Evolutionary conservation across 2,329 filamentous ascomycete genomes (phyloP).

Genomic region (Clonostachys rosea): DNA sequence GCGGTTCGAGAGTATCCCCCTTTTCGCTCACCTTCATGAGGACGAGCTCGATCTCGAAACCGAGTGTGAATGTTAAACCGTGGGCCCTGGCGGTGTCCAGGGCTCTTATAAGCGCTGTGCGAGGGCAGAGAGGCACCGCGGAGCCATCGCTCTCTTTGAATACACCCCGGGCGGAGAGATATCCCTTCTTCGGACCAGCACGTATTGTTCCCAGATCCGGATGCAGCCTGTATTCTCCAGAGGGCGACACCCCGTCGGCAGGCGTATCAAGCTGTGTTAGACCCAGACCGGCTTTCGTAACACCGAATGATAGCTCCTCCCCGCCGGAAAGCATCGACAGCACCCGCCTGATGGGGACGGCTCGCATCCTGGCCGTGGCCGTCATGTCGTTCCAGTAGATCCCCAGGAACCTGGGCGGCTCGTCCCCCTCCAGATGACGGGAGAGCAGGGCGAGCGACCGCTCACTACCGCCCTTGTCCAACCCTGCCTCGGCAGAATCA

Average conservation of each 20-base stretch:
- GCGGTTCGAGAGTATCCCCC: constrained; percentile 23
- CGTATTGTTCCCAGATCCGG: constrained; percentile 63
- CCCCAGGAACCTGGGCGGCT: constrained; percentile 60
- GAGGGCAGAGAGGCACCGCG: constrained; percentile 55
- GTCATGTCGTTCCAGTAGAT: constrained; percentile 78
- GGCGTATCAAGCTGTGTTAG: constrained; percentile 63
- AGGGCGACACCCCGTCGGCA: constrained; percentile 47
- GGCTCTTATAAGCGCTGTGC: constrained; percentile 54
- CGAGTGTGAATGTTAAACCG: constrained; percentile 58
- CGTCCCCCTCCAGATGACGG: constrained; percentile 35
- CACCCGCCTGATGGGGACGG: constrained; percentile 60
- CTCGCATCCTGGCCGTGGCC: constrained; percentile 59
- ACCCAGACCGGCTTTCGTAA: constrained; percentile 60
- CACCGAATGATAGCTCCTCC: constrained; percentile 45
- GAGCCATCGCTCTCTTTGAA: constrained; percentile 55
- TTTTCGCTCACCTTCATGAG: constrained; percentile 50
- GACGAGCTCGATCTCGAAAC: constrained; percentile 79
- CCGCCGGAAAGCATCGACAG: constrained; percentile 36
- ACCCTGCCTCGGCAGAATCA: not conserved
- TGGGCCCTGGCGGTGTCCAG: constrained; percentile 44
- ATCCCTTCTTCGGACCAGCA: constrained; percentile 50
- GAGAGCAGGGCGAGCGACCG: constrained; percentile 2
- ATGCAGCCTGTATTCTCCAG: constrained; percentile 62
- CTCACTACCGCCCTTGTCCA: not conserved
- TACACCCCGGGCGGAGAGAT: constrained; percentile 63